Evolutionary conservation across 371 early-diverging fungal genomes (phyloP), one percentile per base, ranked within the genome.

Genomic region (Mucor piriformis): DNA sequence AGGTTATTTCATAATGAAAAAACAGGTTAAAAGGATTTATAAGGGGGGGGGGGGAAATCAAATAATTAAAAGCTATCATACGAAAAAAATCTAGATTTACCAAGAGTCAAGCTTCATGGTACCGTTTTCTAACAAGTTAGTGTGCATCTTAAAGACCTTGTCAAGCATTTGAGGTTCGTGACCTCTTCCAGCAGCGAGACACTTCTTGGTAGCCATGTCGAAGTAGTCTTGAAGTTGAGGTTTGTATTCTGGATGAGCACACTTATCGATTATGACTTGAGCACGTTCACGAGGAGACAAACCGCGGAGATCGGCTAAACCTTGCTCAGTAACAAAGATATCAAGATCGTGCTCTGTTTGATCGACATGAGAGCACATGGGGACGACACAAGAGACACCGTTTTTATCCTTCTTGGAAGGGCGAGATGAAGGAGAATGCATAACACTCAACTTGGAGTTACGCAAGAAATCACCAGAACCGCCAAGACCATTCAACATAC

Each of bases 131-230:
- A 82, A 40, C 49, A 79, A 64, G 70, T 79, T 79, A 50, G 69
- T 68, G 54, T 82, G 82, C 82, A 82, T 77, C 66, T 79, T 79
- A 67, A 82, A 82, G 10, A 79, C 82, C 66, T 75, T 79, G 40
- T 82, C 82, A 18, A 82, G 73, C 72, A 82, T 73, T 42, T 82
- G 82, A 49, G 82, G 82, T 63, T 82, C 71, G 61, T 82, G 82
- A 52, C 76, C 82, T 62, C 70, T 73, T 32, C 79, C 82, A 46
- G 59, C 70, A 53, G 72, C 72, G 43, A 82, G 68, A 55, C 82
- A 82, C 55, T 76, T 72, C 66, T 76, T 79, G 53, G 76, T 75
- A 40, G 82, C 72, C 49, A 70, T 57, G 34, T 82, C 79, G 54
- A 82, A 68, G 68, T 82, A 82, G 20, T 79, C 82, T 52, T 79